phyloP scores from a whole-genome alignment of 73 alveolate genomes.

The Tetrahymena elliotti region DNA sequence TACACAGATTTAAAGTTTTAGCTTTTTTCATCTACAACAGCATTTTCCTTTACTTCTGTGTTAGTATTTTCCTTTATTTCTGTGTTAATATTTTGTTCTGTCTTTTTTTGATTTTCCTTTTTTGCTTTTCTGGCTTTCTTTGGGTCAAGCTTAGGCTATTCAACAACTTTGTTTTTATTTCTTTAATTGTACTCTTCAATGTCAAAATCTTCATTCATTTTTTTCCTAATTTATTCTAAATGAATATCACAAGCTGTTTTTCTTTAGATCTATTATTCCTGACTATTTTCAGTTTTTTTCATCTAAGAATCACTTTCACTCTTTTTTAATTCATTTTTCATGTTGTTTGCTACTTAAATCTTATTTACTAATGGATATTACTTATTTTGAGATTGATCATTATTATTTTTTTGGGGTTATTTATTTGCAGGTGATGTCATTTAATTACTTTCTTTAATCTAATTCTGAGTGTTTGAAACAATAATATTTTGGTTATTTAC shows the following conservation, averaged over 20 bases:
- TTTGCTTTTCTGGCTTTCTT: neutral
- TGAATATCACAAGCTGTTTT: neutral
- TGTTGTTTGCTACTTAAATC: too few relatives aligned
- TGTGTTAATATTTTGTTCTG: neutral
- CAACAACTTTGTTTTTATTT: neutral
- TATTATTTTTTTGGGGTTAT: neutral
- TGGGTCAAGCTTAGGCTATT: neutral
- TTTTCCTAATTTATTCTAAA: neutral
- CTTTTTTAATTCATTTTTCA: neutral
- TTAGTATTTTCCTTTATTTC: neutral
- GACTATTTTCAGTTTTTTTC: neutral
- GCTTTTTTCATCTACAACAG: neutral
- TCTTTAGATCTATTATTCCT: neutral
- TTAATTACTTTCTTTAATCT: neutral
- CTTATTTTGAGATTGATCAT: too few relatives aligned
- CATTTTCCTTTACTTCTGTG: neutral
- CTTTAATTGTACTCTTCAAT: neutral
- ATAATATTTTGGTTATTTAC: neutral
- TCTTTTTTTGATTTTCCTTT: neutral
- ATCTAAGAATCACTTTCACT: neutral
- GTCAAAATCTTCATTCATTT: neutral
- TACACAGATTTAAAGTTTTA: neutral
- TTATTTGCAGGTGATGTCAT: neutral
- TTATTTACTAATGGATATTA: neutral
- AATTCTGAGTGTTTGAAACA: neutral